Base-by-base conservation (phyloP, 129 eudicot species). In the Logfia minima region DNA sequence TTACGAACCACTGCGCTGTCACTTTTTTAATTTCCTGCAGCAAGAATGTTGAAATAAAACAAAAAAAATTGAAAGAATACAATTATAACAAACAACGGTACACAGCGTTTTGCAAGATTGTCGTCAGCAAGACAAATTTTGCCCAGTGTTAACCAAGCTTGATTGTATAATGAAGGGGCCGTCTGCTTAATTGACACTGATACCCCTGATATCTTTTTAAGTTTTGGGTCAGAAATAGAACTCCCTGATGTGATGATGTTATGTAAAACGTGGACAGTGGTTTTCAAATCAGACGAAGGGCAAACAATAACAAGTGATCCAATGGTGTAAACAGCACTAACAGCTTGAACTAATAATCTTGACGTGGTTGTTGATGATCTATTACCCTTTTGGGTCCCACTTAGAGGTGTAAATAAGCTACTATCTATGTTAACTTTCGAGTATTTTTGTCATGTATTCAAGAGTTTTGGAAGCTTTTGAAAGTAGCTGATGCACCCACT, bases 81-180 rank as follows among this genome's bases (percentile, higher is more conserved):
- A 9, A 43, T 43, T 48, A n/a, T 65, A 34, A 70, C 28, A 58
- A 58, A 92, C 75, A 95, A 83, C 1, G 99, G 99, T 63, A 95
- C 82, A 77, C 89, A 95, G n/a, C 94, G 86, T 77, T 95, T 95
- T 74, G 99, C 97, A 65, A 88, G 92, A 78, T 95, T 92, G 74
- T 87, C 99, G 79, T 95, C 96, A 78, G 99, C 96, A 67, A 95
- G 92, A 84, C 99, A 95, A 67, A 95, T 89, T 88, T 92, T 95
- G 64, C 96, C 99, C 92, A 88, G 85, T 29, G 97, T 82, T 60
- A 89, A 68, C 99, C 99, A 95, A 35, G 97, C 96, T 77, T 95
- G 97, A 83, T 82, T 85, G 80, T 95, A 89, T 75, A 95, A 88
- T 4, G 91, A 79, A 39, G 99, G 97, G 53, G 96, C 89, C 4